Evolutionary conservation across 176 grass and related monocot species (phyloP), one percentile per base, ranked within the genome.

Genomic region (Tillandsia fasciculata): DNA sequence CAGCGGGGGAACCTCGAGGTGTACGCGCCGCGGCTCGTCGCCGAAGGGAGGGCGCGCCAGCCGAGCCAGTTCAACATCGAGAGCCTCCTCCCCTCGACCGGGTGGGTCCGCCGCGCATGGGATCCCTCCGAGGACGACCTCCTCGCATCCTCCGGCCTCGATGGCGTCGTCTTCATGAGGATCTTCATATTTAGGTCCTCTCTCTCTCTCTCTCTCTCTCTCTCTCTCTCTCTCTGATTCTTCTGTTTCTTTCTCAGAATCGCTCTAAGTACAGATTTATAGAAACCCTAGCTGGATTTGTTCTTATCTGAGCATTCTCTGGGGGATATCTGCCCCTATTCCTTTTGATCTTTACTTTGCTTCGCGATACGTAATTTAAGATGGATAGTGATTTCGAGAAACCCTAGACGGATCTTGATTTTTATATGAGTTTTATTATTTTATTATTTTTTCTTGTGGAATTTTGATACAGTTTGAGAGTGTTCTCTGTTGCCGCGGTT

Each of bases 181-280:
- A 87, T 93, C 72, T 90, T 99, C 79, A 77, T 88, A 15, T 99
- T 99, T 78, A 90, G 94, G 93, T 92, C 9, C 8, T 17, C n/a
- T n/a, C n/a, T n/a, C n/a, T n/a, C n/a, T 49, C 67, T 63, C 13
- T 10, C 23, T 10, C 59, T 54, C 8, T 1, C 26, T 28, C 2
- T 2, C 51, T 0, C 42, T 28, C 22, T 2, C 28, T 17, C 64
- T n/a, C 1, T 9, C 15, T 12, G 2, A 42, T 4, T 42, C 4
- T 42, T 42, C 7, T 42, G 33, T 42, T 42, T 42, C 33, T 42
- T 42, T 42, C 33, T 42, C 33, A 42, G 33, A 42, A 6, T 42
- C 33, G 33, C 33, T 42, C 5, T 42, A 42, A 6, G 7, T 42
- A 42, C 33, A 42, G 33, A 42, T 42, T 42, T 42, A 5, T 42